phyloP scores from a whole-genome alignment of 768 basidiomycete species.

The Trametes elegans region DNA sequence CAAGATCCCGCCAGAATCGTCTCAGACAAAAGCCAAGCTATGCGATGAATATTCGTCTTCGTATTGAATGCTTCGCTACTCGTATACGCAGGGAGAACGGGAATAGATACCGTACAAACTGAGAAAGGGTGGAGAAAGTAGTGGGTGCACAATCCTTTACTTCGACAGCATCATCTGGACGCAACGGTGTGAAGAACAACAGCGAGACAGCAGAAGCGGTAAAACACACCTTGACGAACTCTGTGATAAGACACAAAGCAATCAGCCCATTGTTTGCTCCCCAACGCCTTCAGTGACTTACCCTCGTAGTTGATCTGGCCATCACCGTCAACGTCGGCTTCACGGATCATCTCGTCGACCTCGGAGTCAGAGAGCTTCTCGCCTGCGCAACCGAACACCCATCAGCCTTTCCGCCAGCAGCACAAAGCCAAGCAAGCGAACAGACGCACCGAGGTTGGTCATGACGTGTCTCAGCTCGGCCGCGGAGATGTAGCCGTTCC shows the following conservation, averaged over 20 bases:
- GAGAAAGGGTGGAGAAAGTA: not conserved
- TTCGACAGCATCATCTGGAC: conserved; percentile 73
- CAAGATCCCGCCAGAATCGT: too few relatives aligned
- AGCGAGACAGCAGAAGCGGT: not conserved
- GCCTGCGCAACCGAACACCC: conserved; percentile 42
- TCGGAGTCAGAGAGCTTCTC: conserved; percentile 86
- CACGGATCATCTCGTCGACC: conserved; percentile 96
- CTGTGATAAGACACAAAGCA: conserved; percentile 38
- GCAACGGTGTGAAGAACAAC: conserved; percentile 1
- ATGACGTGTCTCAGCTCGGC: conserved; percentile 89
- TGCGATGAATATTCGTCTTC: not conserved
- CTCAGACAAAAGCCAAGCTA: not conserved
- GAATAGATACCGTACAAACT: conserved; percentile 20
- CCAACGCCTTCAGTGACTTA: conserved; percentile 30
- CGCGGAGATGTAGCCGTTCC: conserved; percentile 85
- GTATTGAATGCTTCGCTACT: conserved; percentile 7
- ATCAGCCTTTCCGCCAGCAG: not conserved
- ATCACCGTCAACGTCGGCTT: conserved; percentile 92
- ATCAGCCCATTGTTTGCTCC: conserved; percentile 6
- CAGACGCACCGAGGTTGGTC: conserved; percentile 74
- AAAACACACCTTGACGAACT: conserved; percentile 67
- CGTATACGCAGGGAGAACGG: conserved; percentile 12
- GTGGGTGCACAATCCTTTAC: conserved; percentile 33
- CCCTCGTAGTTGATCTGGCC: conserved; percentile 91
- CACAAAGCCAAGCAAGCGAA: not conserved